These are phyloP conservation scores for Colletotrichum tabaci DNA, from an alignment of 2,329 filamentous ascomycete genomes.

Conservation along the genomic window DNA sequence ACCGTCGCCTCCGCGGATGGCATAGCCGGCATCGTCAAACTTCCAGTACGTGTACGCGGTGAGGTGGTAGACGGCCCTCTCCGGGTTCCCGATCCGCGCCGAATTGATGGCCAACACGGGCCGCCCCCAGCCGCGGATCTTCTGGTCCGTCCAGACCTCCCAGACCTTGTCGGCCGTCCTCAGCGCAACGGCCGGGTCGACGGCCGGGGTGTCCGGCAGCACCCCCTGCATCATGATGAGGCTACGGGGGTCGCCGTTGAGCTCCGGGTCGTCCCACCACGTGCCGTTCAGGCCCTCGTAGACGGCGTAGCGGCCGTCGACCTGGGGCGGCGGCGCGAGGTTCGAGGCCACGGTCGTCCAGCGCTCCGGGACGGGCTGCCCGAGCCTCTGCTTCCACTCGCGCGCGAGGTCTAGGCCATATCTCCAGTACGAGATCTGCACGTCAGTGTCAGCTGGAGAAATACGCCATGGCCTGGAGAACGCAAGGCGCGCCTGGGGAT, in stretches of 20 bases:
- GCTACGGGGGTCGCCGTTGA: conserved; percentile 60
- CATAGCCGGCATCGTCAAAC: conserved; percentile 58
- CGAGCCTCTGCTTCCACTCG: conserved; percentile 66
- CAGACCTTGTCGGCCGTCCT: conserved; percentile 57
- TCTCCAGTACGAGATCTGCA: conserved; percentile 66
- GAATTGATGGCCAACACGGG: conserved; percentile 63
- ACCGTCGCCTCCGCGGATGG: conserved; percentile 50
- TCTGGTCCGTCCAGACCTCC: conserved; percentile 58
- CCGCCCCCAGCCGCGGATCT: conserved; percentile 63
- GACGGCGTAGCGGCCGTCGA: conserved; percentile 66
- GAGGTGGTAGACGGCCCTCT: conserved; percentile 58
- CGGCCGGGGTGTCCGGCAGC: conserved; percentile 55
- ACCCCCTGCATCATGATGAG: conserved; percentile 62
- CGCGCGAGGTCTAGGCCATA: conserved; percentile 70
- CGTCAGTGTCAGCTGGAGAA: conserved; percentile 33
- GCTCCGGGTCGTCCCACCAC: conserved; percentile 57
- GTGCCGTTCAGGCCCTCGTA: conserved; percentile 66
- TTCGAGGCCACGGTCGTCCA: conserved; percentile 66
- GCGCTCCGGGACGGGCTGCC: conserved; percentile 55
- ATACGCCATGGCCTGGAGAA: not conserved
- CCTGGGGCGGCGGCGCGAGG: conserved; percentile 66
- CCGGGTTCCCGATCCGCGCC: conserved; percentile 57
- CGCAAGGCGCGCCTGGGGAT: not conserved
- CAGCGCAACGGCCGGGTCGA: conserved; percentile 53
- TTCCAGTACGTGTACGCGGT: conserved; percentile 59